Evolutionary conservation across 768 basidiomycete species (phyloP), one percentile per base, ranked within the genome.

Genomic region (Paxillus ammoniavirescens): DNA sequence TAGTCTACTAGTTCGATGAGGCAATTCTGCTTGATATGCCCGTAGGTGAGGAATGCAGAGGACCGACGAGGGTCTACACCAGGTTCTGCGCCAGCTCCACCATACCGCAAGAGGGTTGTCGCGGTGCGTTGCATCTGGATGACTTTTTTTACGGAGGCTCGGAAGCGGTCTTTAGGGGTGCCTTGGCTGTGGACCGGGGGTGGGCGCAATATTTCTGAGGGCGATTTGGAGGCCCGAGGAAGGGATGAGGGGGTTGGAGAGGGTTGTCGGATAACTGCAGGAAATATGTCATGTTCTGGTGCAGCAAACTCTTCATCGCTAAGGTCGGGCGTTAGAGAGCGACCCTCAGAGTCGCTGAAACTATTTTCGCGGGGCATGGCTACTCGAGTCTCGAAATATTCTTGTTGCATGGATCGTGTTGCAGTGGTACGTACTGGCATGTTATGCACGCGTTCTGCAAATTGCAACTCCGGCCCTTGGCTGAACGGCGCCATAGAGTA

Each of bases 1-100:
- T 88, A 89, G 65, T 89, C 86, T 50, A 77, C 71, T 52, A 89
- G 72, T 59, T 88, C 83, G 56, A 89, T 89, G 48, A 77, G 63
- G 61, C 86, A 90, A 45, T 82, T 76, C 67, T 83, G 70, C 28
- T 75, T 72, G 59, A 89, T 77, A 54, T 83, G 76, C 4, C 81
- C 80, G 59, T 82, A 89, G 41, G 73, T 70, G 8, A 80, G 61
- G 56, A 78, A 77, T 4, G 86, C 81, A 42, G 79, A 79, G 3
- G 76, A 73, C 14, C 83, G 79, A 28, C 84, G 80, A 18, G 86
- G 84, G 69, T 89, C 84, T 30, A 87, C 71, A 55, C 87, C 87
- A 10, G 86, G 87, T 62, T 89, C 87, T 13, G 83, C 87, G 17
- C 87, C 87, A 31, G 82, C 67, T 26, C 26, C 23, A 35, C 73